phyloP scores from a whole-genome alignment of 768 basidiomycete genomes.

The Scleroderma bovista region DNA sequence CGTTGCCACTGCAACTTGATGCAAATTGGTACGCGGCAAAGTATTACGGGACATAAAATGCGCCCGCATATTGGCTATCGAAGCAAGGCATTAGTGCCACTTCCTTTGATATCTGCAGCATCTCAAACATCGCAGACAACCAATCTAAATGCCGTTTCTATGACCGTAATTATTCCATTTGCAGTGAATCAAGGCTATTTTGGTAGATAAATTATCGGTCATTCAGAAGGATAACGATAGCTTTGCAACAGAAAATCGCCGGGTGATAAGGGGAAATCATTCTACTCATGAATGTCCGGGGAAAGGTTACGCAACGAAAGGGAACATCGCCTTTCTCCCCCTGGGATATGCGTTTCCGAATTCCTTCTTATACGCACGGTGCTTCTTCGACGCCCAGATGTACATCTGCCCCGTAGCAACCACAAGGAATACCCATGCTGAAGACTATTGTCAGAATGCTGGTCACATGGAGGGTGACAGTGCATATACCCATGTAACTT shows the following conservation, averaged over 20 bases:
- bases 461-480: neutral
- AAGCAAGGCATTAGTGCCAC: too few relatives aligned
- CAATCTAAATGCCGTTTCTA: neutral
- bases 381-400: constrained; percentile 89
- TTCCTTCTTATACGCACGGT: constrained; percentile 84
- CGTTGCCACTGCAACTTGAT: too few relatives aligned
- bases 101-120: too few relatives aligned
- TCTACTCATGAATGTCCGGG: neutral
- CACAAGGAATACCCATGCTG: constrained; percentile 61
- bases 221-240: too few relatives aligned
- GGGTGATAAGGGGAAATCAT: too few relatives aligned
- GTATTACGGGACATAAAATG: too few relatives aligned
- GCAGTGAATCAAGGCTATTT: too few relatives aligned
- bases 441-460: neutral
- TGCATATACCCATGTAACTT: constrained; percentile 59
- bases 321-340: constrained; percentile 72
- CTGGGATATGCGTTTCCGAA: constrained; percentile 83
- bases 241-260: too few relatives aligned
- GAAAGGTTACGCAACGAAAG: constrained; percentile 38
- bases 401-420: constrained; percentile 67
- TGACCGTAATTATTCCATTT: too few relatives aligned
- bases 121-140: neutral
- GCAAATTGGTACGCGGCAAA: too few relatives aligned
- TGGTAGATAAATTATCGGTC: too few relatives aligned
- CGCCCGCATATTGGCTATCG: too few relatives aligned